These are phyloP conservation scores for Oryza rufipogon DNA, from an alignment of 176 grass and related monocot genomes.

Conservation along the genomic window DNA sequence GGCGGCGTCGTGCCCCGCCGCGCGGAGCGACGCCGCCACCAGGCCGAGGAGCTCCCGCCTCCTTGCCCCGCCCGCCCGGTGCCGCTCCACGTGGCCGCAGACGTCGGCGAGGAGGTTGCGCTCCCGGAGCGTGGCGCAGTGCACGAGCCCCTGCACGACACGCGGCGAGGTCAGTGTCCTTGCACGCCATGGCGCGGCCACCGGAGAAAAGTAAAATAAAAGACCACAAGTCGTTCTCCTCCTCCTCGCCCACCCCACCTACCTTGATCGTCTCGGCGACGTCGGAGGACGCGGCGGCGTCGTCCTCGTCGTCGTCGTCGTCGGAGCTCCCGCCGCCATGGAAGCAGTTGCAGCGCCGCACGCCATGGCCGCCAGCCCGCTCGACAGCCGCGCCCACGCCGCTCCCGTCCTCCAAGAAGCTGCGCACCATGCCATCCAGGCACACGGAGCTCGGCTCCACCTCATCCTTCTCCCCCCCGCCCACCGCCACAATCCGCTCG, in stretches of 20 bases:
- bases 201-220: not conserved
- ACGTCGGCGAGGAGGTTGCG: constrained; percentile 85
- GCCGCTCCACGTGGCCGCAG: constrained; percentile 50
- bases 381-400: constrained; percentile 23
- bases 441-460: constrained; percentile 68
- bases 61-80: constrained; percentile 40
- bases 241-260: not conserved
- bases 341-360: constrained; percentile 66
- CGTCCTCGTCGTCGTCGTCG: constrained; percentile 38
- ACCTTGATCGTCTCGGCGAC: constrained; percentile 76
- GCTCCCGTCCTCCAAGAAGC: constrained; percentile 71
- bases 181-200: not conserved
- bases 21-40: constrained; percentile 50
- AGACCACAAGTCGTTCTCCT: not conserved
- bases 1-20: constrained; percentile 55
- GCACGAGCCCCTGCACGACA: constrained; percentile 62
- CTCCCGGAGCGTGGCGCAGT: constrained; percentile 67
- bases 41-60: constrained; percentile 52
- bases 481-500: constrained; percentile 46
- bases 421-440: constrained; percentile 82
- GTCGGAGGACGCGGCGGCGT: constrained; percentile 42
- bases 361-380: constrained; percentile 39
- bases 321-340: constrained; percentile 52
- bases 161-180: not conserved
- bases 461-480: constrained; percentile 39